Percentiles rank a stretch among this genome's conserved stretches.
These are phyloP conservation scores for Ceratocystis smalleyi DNA, from an alignment of 2,329 filamentous ascomycete genomes.

Conservation along the genomic window DNA sequence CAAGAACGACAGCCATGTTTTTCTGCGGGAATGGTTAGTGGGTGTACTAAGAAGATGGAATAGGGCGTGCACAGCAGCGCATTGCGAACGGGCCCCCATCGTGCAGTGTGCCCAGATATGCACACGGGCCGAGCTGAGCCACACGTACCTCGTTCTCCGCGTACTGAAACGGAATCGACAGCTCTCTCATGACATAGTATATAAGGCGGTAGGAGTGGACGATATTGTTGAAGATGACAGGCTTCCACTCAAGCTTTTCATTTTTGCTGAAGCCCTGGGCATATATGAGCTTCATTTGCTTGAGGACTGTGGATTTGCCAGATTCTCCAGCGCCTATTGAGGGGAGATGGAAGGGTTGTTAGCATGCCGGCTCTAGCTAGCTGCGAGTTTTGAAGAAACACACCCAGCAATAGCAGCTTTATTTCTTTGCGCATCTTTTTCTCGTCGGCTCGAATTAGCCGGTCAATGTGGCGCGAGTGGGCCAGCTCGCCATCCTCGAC, in stretches of 20 bases:
- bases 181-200: constrained; percentile 77
- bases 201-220: constrained; percentile 84
- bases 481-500: constrained; percentile 35
- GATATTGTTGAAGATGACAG: constrained; percentile 90
- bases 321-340: constrained; percentile 70
- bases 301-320: constrained; percentile 86
- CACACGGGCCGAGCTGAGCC: not conserved
- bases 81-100: not conserved
- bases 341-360: constrained; percentile 15
- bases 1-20: constrained; percentile 60
- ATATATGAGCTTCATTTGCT: constrained; percentile 98
- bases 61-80: not conserved
- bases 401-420: constrained; percentile 86
- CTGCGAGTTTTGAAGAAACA: constrained; percentile 13
- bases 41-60: not conserved
- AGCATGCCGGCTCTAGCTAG: constrained; percentile 20
- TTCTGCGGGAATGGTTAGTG: constrained; percentile 38
- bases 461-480: constrained; percentile 67
- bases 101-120: not conserved
- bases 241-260: constrained; percentile 85
- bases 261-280: constrained; percentile 76
- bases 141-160: constrained; percentile 56
- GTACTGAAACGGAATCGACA: constrained; percentile 63
- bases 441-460: constrained; percentile 69
- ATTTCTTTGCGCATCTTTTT: constrained; percentile 76